Evolutionary conservation across 345 rosid genomes (phyloP).

Genomic region (Bruguiera gymnorhiza): DNA sequence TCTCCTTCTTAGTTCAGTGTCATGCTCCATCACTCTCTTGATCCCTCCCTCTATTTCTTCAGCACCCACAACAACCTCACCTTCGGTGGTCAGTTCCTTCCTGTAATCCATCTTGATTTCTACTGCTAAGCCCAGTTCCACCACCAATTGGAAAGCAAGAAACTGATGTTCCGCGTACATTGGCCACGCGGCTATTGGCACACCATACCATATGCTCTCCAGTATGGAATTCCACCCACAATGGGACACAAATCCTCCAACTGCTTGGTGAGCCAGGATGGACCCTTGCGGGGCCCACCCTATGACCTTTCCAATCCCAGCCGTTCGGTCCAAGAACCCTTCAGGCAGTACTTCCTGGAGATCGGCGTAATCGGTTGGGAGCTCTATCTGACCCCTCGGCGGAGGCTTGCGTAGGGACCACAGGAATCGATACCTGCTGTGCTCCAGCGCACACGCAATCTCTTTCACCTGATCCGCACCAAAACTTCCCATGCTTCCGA

Average conservation of each 20-base stretch:
- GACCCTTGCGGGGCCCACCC: slow-evolving; percentile 10
- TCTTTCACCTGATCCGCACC: background rate
- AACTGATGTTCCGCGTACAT: slow-evolving; percentile 11
- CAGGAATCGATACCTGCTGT: slow-evolving; percentile 7
- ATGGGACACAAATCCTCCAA: slow-evolving; percentile 16
- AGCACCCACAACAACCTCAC: background rate
- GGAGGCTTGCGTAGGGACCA: slow-evolving; percentile 21
- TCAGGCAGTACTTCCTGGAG: background rate
- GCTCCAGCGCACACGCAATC: slow-evolving; percentile 4
- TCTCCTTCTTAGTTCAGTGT: background rate
- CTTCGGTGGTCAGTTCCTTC: background rate
- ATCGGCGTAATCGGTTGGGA: background rate
- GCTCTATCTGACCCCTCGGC: background rate
- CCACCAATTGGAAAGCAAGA: slow-evolving; percentile 6
- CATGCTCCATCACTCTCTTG: background rate
- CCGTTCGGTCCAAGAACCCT: slow-evolving; percentile 4
- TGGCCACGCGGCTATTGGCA: slow-evolving; percentile 13
- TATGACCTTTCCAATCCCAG: slow-evolving; percentile 1
- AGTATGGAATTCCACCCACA: slow-evolving; percentile 15
- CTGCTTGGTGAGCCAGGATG: background rate
- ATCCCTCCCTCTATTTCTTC: slow-evolving; percentile 7
- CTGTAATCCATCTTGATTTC: slow-evolving; percentile 8
- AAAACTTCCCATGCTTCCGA: slow-evolving; percentile 10
- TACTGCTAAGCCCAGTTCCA: slow-evolving; percentile 10
- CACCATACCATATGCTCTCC: slow-evolving; percentile 14